phyloP scores from a whole-genome alignment of 2,329 filamentous ascomycete genomes.

The Paecilomyces fulvus region DNA sequence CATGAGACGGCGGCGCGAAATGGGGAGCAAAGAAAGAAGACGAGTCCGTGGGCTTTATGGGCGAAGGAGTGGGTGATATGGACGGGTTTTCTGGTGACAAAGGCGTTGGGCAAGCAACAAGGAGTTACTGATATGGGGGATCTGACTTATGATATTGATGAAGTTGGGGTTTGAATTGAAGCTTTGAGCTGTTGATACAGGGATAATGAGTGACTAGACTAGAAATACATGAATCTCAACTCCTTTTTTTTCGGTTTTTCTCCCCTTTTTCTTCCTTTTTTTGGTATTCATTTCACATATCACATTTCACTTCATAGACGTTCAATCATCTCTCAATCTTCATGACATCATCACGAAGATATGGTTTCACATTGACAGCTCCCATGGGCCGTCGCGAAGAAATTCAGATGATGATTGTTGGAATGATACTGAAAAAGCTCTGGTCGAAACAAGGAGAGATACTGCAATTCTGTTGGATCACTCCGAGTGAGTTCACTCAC shows the following conservation, averaged over 20 bases:
- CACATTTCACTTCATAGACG: neutral
- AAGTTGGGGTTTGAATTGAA: constrained; percentile 3
- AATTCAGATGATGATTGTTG: neutral
- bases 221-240: neutral
- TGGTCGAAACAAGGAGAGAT: neutral
- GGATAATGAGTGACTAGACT: neutral
- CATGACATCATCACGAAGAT: neutral
- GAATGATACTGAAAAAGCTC: neutral
- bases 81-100: constrained; percentile 8
- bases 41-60: constrained; percentile 16
- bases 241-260: neutral
- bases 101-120: constrained; percentile 13
- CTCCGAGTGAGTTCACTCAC: neutral
- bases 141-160: constrained; percentile 24
- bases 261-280: neutral
- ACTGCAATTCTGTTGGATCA: neutral
- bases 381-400: neutral
- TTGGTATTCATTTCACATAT: neutral
- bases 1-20: constrained; percentile 15
- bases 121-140: constrained; percentile 13
- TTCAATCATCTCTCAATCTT: neutral
- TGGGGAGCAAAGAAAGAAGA: constrained; percentile 15
- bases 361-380: neutral
- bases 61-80: constrained; percentile 16
- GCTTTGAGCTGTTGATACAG: neutral